phyloP scores from a whole-genome alignment of 768 basidiomycete genomes.

The Hygrocybe punicea region DNA sequence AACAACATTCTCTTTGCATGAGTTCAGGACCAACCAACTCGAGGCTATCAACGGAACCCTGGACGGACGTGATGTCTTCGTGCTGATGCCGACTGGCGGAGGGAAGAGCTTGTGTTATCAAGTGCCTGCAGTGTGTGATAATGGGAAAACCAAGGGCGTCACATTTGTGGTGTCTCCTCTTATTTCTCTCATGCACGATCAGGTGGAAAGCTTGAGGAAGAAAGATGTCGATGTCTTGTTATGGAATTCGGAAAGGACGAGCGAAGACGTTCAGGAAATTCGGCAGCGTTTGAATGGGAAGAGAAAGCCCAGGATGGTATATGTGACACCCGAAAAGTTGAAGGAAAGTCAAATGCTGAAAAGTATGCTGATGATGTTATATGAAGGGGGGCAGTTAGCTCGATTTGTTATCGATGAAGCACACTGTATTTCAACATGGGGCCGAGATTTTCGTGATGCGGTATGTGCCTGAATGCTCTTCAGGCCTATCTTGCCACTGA shows the following conservation, averaged over 20 bases:
- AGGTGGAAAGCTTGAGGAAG: slow-evolving; percentile 62
- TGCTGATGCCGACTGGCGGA: slow-evolving; percentile 95
- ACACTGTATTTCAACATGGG: slow-evolving; percentile 94
- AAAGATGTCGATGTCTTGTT: slow-evolving; percentile 68
- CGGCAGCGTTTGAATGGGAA: slow-evolving; percentile 43
- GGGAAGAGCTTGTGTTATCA: slow-evolving; percentile 89
- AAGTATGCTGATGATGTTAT: slow-evolving; percentile 54
- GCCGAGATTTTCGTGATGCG: slow-evolving; percentile 85
- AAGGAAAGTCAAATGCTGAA: slow-evolving; percentile 56
- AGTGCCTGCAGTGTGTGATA: slow-evolving; percentile 79
- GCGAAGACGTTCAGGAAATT: slow-evolving; percentile 39
- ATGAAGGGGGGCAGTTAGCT: slow-evolving; percentile 58
- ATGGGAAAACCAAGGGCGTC: slow-evolving; percentile 71
- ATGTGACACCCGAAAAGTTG: slow-evolving; percentile 90
- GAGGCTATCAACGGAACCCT: slow-evolving; percentile 81
- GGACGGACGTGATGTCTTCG: slow-evolving; percentile 81
- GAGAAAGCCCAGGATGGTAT: slow-evolving; percentile 65
- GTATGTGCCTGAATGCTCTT: slow-evolving; percentile 40
- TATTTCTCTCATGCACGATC: slow-evolving; percentile 84
- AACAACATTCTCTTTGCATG: slow-evolving; percentile 56
- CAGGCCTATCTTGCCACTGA: neutral
- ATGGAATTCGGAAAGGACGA: slow-evolving; percentile 56
- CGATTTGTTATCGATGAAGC: slow-evolving; percentile 96
- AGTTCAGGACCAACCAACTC: slow-evolving; percentile 81
- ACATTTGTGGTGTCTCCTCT: slow-evolving; percentile 91